These are phyloP conservation scores for Ogataea ganodermae DNA, from an alignment of 805 yeast genomes.

Conservation along the genomic window DNA sequence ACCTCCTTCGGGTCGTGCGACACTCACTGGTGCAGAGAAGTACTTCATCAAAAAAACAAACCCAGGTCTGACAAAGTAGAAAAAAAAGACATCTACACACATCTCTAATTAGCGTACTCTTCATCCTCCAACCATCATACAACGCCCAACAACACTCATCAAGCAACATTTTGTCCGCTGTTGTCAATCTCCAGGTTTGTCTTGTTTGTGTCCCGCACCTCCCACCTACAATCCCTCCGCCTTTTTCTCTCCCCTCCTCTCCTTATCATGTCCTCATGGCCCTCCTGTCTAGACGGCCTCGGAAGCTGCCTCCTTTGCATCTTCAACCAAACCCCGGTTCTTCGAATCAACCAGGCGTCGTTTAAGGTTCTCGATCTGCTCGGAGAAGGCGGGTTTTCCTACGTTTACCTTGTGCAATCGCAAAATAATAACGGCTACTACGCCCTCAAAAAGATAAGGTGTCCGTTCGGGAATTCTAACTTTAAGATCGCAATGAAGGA, in stretches of 20 bases:
- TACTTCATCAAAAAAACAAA: background rate
- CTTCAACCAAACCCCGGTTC: slow-evolving; percentile 47
- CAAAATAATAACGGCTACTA: slow-evolving; percentile 48
- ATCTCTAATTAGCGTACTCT: too few relatives aligned
- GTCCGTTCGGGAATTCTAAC: slow-evolving; percentile 83
- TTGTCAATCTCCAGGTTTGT: too few relatives aligned
- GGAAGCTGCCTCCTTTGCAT: slow-evolving; percentile 47
- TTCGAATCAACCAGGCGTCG: slow-evolving; percentile 60
- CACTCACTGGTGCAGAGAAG: slow-evolving; percentile 12
- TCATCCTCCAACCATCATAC: too few relatives aligned
- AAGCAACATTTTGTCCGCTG: background rate
- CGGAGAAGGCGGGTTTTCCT: slow-evolving; percentile 90
- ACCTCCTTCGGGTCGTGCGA: background rate
- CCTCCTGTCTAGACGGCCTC: slow-evolving; percentile 17
- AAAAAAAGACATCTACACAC: too few relatives aligned
- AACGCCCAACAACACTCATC: background rate
- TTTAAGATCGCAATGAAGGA: slow-evolving; percentile 76
- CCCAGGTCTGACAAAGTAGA: too few relatives aligned
- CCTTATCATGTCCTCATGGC: slow-evolving; percentile 15
- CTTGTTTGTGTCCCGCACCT: too few relatives aligned
- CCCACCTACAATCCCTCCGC: background rate
- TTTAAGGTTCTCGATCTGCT: slow-evolving; percentile 69
- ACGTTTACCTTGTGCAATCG: slow-evolving; percentile 73
- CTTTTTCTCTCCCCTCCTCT: background rate
- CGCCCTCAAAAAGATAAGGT: slow-evolving; percentile 83